phyloP scores from a whole-genome alignment of 116 monocot genomes.

The Iris pallida region DNA sequence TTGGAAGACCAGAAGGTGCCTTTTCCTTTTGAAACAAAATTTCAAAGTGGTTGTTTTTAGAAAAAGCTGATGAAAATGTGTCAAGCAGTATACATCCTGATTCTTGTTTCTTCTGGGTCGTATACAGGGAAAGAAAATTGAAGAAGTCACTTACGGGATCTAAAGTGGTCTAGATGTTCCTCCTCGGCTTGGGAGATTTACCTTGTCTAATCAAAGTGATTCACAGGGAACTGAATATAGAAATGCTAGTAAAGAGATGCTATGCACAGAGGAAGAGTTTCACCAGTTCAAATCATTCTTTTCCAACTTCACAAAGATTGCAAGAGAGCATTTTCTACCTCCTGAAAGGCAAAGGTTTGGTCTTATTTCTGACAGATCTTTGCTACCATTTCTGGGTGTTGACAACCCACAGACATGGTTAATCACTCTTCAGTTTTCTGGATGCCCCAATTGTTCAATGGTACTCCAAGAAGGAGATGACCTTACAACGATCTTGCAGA shows the following conservation, averaged over 20 bases:
- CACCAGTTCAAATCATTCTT: slow-evolving; percentile 64
- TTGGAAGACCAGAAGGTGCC: slow-evolving; percentile 50
- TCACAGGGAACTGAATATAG: slow-evolving; percentile 22
- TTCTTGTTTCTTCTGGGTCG: slow-evolving; percentile 31
- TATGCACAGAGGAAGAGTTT: slow-evolving; percentile 57
- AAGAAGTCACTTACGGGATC: slow-evolving; percentile 42
- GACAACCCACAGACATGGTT: slow-evolving; percentile 49
- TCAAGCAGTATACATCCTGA: slow-evolving; percentile 20
- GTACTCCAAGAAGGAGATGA: slow-evolving; percentile 53
- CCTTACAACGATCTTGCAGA: slow-evolving; percentile 43
- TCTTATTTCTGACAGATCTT: slow-evolving; percentile 57
- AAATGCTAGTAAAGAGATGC: slow-evolving; percentile 14
- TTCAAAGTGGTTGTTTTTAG: slow-evolving; percentile 21
- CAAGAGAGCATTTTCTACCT: slow-evolving; percentile 65
- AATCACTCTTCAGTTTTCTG: slow-evolving; percentile 47
- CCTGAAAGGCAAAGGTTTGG: slow-evolving; percentile 82
- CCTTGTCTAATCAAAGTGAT: slow-evolving; percentile 42
- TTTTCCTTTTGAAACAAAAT: slow-evolving; percentile 32
- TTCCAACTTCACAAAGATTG: slow-evolving; percentile 42
- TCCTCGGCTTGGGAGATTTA: slow-evolving; percentile 32
- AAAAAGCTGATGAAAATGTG: slow-evolving; percentile 20
- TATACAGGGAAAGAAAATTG: slow-evolving; percentile 51
- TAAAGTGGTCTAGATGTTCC: slow-evolving; percentile 30
- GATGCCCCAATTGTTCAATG: slow-evolving; percentile 58
- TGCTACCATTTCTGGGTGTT: slow-evolving; percentile 55